Conservation (phyloP, 768 basidiomycete species). For the Grammothele lineata region DNA sequence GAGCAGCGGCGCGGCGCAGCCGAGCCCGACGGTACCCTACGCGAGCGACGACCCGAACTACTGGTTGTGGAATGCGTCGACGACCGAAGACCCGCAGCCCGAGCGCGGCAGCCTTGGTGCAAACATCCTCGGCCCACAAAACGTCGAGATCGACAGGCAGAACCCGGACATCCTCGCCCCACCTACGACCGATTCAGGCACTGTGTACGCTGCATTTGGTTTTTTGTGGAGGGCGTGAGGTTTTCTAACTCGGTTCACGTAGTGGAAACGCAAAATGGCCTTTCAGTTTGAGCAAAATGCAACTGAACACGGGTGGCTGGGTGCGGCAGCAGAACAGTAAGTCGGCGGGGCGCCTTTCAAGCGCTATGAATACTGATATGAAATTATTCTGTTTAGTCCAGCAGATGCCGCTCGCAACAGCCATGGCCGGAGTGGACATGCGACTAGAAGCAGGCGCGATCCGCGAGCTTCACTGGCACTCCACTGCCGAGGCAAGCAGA, state of each 20-base stretch:
- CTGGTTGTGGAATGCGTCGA: constrained; percentile 14
- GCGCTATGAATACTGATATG: not conserved
- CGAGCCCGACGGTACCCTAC: constrained; percentile 15
- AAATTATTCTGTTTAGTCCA: constrained; percentile 25
- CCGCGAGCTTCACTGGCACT: constrained; percentile 34
- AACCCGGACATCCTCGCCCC: constrained; percentile 56
- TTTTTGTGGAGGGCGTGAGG: not conserved
- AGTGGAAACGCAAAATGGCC: constrained; percentile 59
- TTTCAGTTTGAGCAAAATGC: constrained; percentile 55
- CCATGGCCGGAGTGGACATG: constrained; percentile 33
- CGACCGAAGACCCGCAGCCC: constrained; percentile 33
- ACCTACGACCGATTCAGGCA: constrained; percentile 58
- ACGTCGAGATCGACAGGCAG: constrained; percentile 49
- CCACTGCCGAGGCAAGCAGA: constrained; percentile 21
- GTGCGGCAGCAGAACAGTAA: constrained; percentile 58
- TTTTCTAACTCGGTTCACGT: not conserved
- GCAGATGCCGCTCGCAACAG: constrained; percentile 37
- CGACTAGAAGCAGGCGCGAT: constrained; percentile 32
- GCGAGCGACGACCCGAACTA: constrained; percentile 26
- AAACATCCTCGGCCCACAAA: constrained; percentile 51
- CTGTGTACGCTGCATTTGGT: constrained; percentile 29
- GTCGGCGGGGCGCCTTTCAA: constrained; percentile 20
- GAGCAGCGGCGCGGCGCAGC: not conserved
- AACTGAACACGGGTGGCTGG: constrained; percentile 61
- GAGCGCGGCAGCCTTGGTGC: constrained; percentile 43